Evolutionary conservation across 2,329 filamentous ascomycete species (phyloP).

Genomic region (Didymella pinodella): DNA sequence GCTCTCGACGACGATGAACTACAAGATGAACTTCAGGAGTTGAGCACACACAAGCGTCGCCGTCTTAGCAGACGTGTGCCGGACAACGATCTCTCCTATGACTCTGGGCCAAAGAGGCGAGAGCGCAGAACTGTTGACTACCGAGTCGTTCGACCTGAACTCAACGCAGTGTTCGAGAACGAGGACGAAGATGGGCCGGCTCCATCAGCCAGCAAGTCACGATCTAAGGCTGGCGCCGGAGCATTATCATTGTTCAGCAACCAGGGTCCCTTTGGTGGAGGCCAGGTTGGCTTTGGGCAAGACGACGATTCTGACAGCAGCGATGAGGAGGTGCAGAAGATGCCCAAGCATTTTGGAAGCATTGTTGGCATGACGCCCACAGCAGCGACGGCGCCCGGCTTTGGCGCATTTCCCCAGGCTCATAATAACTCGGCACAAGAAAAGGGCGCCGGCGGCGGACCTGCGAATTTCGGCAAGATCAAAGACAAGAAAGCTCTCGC

Average conservation of each 20-base stretch:
- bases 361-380: constrained; percentile 71
- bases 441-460: constrained; percentile 63
- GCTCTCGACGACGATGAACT: constrained; percentile 56
- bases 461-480: constrained; percentile 89
- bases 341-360: constrained; percentile 62
- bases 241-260: constrained; percentile 83
- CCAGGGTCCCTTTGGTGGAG: constrained; percentile 90
- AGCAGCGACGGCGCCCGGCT: constrained; percentile 58
- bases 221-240: constrained; percentile 64
- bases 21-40: constrained; percentile 66
- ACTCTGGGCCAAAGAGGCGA: constrained; percentile 66
- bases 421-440: constrained; percentile 65
- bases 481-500: constrained; percentile 92
- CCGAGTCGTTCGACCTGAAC: constrained; percentile 79
- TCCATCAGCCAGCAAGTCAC: constrained; percentile 73
- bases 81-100: constrained; percentile 59
- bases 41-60: constrained; percentile 60
- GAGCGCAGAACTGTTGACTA: constrained; percentile 79
- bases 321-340: constrained; percentile 84
- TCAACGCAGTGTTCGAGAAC: constrained; percentile 75
- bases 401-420: constrained; percentile 63
- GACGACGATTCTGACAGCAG: constrained; percentile 93
- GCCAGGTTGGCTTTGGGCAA: constrained; percentile 78
- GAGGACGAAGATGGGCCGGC: constrained; percentile 73
- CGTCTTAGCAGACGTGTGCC: constrained; percentile 42